These are phyloP conservation scores for Thermochaetoides dissita DNA, from an alignment of 2,329 filamentous ascomycete species.

Conservation along the genomic window DNA sequence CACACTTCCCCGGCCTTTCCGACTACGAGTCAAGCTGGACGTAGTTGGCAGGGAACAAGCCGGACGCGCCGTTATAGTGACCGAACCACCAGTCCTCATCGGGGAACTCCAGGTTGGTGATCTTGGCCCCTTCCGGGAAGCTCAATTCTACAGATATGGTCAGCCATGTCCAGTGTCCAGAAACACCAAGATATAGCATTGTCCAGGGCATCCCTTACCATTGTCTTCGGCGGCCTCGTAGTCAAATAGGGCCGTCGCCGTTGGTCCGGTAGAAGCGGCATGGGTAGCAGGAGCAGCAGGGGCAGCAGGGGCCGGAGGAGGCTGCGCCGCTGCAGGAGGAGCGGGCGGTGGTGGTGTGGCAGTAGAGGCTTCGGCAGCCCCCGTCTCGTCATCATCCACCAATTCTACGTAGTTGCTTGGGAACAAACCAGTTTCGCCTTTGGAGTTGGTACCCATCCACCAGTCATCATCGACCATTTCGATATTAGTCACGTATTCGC, in stretches of 20 bases:
- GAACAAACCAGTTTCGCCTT: constrained; percentile 79
- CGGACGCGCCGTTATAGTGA: constrained; percentile 61
- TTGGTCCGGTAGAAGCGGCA: constrained; percentile 48
- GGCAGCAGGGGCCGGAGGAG: constrained; percentile 26
- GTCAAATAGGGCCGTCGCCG: constrained; percentile 79
- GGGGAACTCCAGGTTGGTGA: constrained; percentile 80
- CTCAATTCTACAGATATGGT: constrained; percentile 46
- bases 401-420: constrained; percentile 95
- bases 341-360: constrained; percentile 20
- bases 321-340: constrained; percentile 22
- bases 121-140: constrained; percentile 78
- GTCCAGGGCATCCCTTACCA: constrained; percentile 27
- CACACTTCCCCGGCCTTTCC: neutral
- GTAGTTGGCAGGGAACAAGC: constrained; percentile 71
- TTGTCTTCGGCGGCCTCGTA: constrained; percentile 98
- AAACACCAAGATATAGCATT: neutral
- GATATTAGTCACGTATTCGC: constrained; percentile 78
- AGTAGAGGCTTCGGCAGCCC: constrained; percentile 12
- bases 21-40: constrained; percentile 39
- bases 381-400: constrained; percentile 44
- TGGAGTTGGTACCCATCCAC: constrained; percentile 89
- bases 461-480: constrained; percentile 97
- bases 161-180: constrained; percentile 13
- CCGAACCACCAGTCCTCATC: constrained; percentile 99
- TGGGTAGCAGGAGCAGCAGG: constrained; percentile 25